These are phyloP conservation scores for Tuber umbilicatum DNA, from an alignment of 495 filamentous ascomycete species.

Conservation along the genomic window DNA sequence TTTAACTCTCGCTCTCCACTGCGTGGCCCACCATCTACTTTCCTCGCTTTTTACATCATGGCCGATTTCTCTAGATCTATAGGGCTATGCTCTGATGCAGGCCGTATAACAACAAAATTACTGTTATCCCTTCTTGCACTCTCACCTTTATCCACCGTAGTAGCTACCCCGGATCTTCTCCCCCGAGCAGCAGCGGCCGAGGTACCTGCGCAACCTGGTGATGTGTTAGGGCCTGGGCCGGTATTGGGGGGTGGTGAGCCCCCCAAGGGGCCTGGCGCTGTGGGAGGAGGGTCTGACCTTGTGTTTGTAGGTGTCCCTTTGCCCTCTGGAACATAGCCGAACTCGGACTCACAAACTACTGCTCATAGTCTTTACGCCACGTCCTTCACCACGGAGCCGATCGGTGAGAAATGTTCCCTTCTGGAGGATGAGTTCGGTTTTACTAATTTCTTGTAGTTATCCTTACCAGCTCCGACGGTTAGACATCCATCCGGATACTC, in stretches of 20 bases:
- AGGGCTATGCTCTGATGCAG: conserved; percentile 43
- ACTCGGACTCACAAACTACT: conserved; percentile 15
- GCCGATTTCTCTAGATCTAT: conserved; percentile 11
- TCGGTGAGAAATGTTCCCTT: conserved; percentile 20
- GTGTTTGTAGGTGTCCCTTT: conserved; percentile 46
- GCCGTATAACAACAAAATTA: conserved; percentile 54
- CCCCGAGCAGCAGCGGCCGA: conserved; percentile 22
- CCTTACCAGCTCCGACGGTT: conserved; percentile 66
- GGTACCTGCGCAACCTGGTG: conserved; percentile 9
- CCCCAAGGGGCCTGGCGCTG: conserved; percentile 4
- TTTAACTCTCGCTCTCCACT: conserved; percentile 15
- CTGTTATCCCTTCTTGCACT: conserved; percentile 60
- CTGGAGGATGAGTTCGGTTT: neutral
- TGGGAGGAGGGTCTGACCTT: conserved; percentile 42
- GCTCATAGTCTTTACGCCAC: conserved; percentile 66
- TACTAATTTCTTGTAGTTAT: conserved; percentile 47
- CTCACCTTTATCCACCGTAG: conserved; percentile 44
- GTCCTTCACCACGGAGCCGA: conserved; percentile 81
- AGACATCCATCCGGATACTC: conserved; percentile 64
- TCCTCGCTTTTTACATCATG: conserved; percentile 19
- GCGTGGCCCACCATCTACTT: conserved; percentile 2
- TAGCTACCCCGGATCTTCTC: conserved; percentile 24
- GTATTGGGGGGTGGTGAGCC: conserved; percentile 20
- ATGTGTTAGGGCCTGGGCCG: conserved; percentile 29
- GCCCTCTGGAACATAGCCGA: conserved; percentile 17